Base-by-base conservation (phyloP, 345 rosid genomes). In the Brassica rapa region DNA sequence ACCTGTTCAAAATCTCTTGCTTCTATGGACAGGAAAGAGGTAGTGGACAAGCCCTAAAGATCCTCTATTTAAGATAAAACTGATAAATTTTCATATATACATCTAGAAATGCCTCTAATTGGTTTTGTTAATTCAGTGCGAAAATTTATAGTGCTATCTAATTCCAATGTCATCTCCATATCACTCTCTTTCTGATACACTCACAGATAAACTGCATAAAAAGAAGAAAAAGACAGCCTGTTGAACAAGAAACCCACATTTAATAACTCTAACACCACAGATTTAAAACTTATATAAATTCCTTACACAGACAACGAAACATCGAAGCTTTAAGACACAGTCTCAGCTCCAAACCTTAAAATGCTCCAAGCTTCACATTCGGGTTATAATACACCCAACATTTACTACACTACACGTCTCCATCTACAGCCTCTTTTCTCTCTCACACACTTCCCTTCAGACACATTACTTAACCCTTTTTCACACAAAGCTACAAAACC, bases 321-420 rank as follows among this genome's bases (percentile, higher is more conserved):
- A 57, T 57, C 29, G 3, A 57, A 57, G 62, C 62, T 57, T 57
- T 35, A 16, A 56, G 74, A 33, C 19, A 56, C 0, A 25, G 62
- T 69, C 72, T 29, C 46, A 70, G 61, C 8, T 53, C 15, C 46
- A 59, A 71, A 57, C 74, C 55, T 57, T 57, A 71, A 71, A 14
- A 70, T 70, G 64, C 64, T 70, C 53, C 30, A 70, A 56, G 12
- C 74, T 19, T 70, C 64, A 70, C 64, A 16, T 32, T 68, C 15
- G 0, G 43, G 62, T 68, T 4, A 51, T n/a, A 53, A 69, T 41
- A 4, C 62, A 71, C 6, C 74, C 65, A 23, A 59, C 55, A 71
- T 71, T 71, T 71, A 71, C 74, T 71, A 71, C 74, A 71, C 74
- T 71, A 71, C 74, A 71, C 74, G 55, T 71, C 74, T 71, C 74